Evolutionary conservation across 306 rosid species (phyloP).

Genomic region (Quercus glauca): DNA sequence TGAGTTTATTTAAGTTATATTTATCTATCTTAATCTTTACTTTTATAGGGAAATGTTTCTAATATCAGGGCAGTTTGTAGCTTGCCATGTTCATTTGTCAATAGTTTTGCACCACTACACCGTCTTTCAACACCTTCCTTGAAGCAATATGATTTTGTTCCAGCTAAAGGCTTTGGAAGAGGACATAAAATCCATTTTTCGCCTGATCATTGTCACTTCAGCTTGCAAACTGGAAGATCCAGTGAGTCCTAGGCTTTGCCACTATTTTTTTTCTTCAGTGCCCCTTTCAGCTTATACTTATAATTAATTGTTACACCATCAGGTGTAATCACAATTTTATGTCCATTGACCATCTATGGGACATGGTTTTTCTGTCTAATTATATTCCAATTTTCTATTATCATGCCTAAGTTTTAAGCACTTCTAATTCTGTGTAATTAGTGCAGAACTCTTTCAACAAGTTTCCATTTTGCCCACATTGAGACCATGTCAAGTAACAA

Average conservation of each 20-base stretch:
- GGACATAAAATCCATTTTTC: constrained; percentile 18
- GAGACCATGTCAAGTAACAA: constrained; percentile 39
- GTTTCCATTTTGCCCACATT: constrained; percentile 29
- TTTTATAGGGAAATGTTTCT: constrained; percentile 45
- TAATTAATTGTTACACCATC: neutral
- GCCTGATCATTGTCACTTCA: constrained; percentile 17
- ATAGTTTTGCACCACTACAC: constrained; percentile 28
- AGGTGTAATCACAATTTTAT: neutral
- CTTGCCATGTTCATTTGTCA: constrained; percentile 29
- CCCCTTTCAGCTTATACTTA: neutral
- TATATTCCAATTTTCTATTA: constrained; percentile 8
- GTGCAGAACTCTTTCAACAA: constrained; percentile 32
- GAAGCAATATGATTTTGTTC: constrained; percentile 20
- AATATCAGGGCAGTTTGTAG: constrained; percentile 31
- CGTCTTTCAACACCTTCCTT: constrained; percentile 30
- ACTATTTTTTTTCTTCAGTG: neutral
- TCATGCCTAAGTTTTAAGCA: neutral
- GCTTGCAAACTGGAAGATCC: constrained; percentile 34
- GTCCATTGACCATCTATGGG: neutral
- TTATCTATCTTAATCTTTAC: neutral
- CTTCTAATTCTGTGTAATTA: constrained; percentile 8
- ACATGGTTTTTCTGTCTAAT: neutral
- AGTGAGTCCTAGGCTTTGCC: constrained; percentile 41
- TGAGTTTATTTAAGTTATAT: neutral
- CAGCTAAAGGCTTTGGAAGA: constrained; percentile 30